Conservation (phyloP, 2,329 filamentous ascomycete genomes). For the Ilyonectria robusta region DNA sequence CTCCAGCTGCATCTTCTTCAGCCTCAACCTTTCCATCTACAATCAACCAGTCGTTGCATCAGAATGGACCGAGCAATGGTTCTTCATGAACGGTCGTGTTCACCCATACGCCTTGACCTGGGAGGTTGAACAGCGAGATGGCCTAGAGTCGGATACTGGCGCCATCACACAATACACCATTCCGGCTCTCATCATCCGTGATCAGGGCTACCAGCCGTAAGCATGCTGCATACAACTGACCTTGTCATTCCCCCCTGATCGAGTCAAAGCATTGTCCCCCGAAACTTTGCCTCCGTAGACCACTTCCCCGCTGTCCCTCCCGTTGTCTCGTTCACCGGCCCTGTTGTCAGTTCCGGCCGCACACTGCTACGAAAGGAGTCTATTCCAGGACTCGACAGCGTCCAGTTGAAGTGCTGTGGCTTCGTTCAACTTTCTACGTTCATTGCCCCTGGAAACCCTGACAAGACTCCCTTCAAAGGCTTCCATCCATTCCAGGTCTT, state of each 20-base stretch:
- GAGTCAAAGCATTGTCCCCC: neutral
- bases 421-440: no score
- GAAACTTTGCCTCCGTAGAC: neutral
- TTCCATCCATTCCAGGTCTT: conserved; percentile 10
- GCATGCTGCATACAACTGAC: neutral
- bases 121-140: neutral
- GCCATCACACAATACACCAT: neutral
- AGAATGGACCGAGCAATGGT: no score
- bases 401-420: no score
- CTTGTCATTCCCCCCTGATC: neutral
- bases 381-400: no score
- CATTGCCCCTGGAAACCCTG: neutral
- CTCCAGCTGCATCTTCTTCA: neutral
- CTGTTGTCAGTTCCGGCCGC: neutral
- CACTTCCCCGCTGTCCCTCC: neutral
- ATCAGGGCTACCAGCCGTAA: neutral
- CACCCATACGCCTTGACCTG: neutral
- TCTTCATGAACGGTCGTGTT: no score
- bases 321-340: neutral
- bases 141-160: neutral
- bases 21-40: no score
- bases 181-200: neutral
- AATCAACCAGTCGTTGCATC: no score
- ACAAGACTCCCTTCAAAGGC: conserved; percentile 3
- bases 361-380: no score